Conservation (phyloP, 805 yeast species). For the Cyberlindnera nakhonratchasimensis region DNA sequence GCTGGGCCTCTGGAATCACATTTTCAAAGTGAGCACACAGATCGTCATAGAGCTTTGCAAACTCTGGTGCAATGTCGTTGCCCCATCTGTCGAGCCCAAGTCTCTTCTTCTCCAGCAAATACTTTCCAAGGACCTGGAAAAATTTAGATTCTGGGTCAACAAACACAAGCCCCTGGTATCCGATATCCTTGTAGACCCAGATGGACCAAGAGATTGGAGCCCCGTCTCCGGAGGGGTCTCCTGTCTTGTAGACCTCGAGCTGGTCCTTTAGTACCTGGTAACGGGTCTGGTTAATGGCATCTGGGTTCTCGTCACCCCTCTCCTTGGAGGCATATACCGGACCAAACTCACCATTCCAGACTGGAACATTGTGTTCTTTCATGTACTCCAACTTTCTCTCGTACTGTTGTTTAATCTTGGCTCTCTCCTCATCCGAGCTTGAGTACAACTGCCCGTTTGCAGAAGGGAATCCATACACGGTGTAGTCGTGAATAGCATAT, state of each 20-base stretch:
- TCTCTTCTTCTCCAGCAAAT: slow-evolving; percentile 40
- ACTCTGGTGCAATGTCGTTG: slow-evolving; percentile 40
- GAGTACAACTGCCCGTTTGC: slow-evolving; percentile 31
- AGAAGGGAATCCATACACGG: slow-evolving; percentile 43
- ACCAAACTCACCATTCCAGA: slow-evolving; percentile 55
- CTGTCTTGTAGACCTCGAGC: slow-evolving; percentile 40
- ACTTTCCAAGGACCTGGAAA: slow-evolving; percentile 40
- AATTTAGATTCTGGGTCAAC: slow-evolving; percentile 45
- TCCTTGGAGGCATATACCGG: slow-evolving; percentile 45
- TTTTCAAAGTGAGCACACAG: slow-evolving; percentile 36
- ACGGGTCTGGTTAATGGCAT: slow-evolving; percentile 37
- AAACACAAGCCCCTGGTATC: slow-evolving; percentile 46
- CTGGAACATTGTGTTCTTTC: slow-evolving; percentile 40
- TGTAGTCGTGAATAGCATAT: slow-evolving; percentile 49
- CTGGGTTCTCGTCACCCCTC: slow-evolving; percentile 41
- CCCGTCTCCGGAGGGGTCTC: slow-evolving; percentile 48
- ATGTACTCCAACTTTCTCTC: slow-evolving; percentile 44
- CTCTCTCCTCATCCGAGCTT: slow-evolving; percentile 36
- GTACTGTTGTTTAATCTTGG: slow-evolving; percentile 37
- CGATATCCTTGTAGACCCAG: slow-evolving; percentile 53
- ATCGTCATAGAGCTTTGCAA: slow-evolving; percentile 35
- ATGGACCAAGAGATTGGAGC: slow-evolving; percentile 48
- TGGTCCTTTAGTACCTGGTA: slow-evolving; percentile 45
- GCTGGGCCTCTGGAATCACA: slow-evolving; percentile 40
- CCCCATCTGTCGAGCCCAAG: slow-evolving; percentile 53